Conservation (phyloP, 2,329 filamentous ascomycete genomes). For the Ceratocystiopsis minuta region DNA sequence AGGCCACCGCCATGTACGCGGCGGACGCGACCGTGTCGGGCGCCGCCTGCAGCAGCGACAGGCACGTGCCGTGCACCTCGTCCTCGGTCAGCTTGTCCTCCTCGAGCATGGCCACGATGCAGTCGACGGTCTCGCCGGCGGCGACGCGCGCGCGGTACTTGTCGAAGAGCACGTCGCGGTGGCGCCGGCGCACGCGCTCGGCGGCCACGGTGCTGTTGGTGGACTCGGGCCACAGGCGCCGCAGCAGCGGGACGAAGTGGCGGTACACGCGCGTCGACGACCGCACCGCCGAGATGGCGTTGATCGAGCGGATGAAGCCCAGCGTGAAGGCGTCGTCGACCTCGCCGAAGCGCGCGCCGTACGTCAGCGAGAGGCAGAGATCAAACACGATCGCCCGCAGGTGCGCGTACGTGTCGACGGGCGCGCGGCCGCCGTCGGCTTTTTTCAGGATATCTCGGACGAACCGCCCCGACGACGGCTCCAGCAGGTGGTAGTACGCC, state of each 20-base stretch:
- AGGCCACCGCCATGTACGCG: constrained; percentile 1
- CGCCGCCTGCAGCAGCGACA: constrained; percentile 1
- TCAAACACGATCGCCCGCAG: constrained; percentile 1
- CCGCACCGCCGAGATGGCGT: constrained; percentile 2
- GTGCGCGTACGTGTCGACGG: constrained; percentile 1
- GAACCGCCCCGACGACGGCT: too few species aligned
- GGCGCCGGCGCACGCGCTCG: too few species aligned
- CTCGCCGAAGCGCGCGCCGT: constrained; percentile 2
- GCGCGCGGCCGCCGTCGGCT: neutral
- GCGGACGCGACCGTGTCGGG: constrained; percentile 1
- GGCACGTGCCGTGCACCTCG: constrained; percentile 1
- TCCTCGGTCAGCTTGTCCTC: too few species aligned
- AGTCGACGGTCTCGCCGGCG: constrained; percentile 1
- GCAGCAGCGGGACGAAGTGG: constrained; percentile 2
- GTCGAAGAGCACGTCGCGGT: too few species aligned
- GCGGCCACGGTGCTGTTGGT: constrained; percentile 1
- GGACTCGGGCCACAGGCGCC: neutral
- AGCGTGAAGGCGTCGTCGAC: constrained; percentile 2
- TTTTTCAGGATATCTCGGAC: too few species aligned
- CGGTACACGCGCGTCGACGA: constrained; percentile 1
- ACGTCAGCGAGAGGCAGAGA: constrained; percentile 1
- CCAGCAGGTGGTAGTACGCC: too few species aligned
- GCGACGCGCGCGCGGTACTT: neutral
- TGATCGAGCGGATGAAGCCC: constrained; percentile 1
- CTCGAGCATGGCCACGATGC: too few species aligned